Evolutionary conservation across 106 monocot genomes (phyloP), one percentile per base, ranked within the genome.

Genomic region (Dactylorhiza incarnata): DNA sequence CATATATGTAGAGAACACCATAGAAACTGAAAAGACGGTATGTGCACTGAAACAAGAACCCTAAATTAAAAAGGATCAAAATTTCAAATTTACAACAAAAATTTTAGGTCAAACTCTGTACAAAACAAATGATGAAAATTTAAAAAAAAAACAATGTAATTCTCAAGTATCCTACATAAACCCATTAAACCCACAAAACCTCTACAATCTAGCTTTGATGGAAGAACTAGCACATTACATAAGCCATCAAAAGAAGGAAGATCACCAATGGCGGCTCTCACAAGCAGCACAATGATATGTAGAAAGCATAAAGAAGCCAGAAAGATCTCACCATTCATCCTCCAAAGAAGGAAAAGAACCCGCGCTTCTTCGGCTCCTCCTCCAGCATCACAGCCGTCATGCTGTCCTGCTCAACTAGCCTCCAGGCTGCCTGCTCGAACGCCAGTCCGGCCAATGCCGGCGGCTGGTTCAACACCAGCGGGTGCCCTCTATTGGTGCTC

Each of bases 361-460:
- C 90, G n/a, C 84, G 83, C 76, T 87, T 91, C 80, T 88, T 87
- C 3, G 87, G 91, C 51, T 87, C 87, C 85, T 96, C 95, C 81
- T 96, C 96, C 19, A 93, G 75, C 79, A 89, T 84, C 56, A 93
- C 96, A 0, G 93, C 91, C n/a, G 83, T 91, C 96, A 96, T 96
- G 11, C 82, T 87, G 68, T 96, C 96, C 84, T 90, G 84, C 86
- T 96, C 96, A 43, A 93, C 93, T 26, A 96, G 71, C 75, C 96
- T 75, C 96, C 96, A 96, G 5, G 96, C 91, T 0, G 96, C 96
- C 85, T 96, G 93, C 81, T 96, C 96, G 19, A 96, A 89, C 1
- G 93, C 96, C 22, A 96, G 82, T 9, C 96, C 96, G 2, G 93
- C 93, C 37, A 84, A 62, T 1, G 89, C 79, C 4, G 93, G 96